Evolutionary conservation across 2,329 filamentous ascomycete genomes (phyloP), one percentile per base, ranked within the genome.

Genomic region (Sphaerulina musiva): DNA sequence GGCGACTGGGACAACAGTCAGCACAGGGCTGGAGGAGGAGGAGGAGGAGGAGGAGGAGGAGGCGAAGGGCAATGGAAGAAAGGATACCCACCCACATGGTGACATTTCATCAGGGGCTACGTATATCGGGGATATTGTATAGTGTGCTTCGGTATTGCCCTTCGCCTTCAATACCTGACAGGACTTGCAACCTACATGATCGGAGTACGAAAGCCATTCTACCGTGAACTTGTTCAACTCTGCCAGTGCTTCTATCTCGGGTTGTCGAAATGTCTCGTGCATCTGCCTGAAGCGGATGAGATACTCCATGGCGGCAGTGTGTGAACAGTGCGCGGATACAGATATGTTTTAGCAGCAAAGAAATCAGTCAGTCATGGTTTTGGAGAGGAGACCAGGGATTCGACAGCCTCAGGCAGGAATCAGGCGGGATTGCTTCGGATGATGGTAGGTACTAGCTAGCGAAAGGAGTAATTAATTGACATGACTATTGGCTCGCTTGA

Each of bases 251-350:
- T 92, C 76, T 11, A 95, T 80, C 71, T 98, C 93, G 2, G 91
- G 82, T 53, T 83, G 77, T 39, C 92, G 86, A 69, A 98, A 98
- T n/a, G 82, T 86, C 74, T 96, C 89, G 70, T 97, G 91, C 55
- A 81, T 78, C 72, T 97, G 93, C 43, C 85, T 86, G 69, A 97
- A 90, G 64, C 92, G 87, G 60, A 98, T 84, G 56, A 98, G 79
- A 67, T 88, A 97, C 58, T 95, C 82, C 82, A 80, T 80, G 6
- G 8, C 31, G 34, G 34, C 5, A 3, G 12, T 36, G 34, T 36
- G 34, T 36, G 12, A 36, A 26, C 26, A 26, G 26, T 6, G 26
- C 26, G 26, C 26, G 26, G 26, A 26, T 26, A 26, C 26, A 26
- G 4, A 2, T 26, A 26, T 26, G 26, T 26, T 6, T 26, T 9